Conservation (phyloP, 192 early-diverging fungal species). For the Backusella parvicylindrica region DNA sequence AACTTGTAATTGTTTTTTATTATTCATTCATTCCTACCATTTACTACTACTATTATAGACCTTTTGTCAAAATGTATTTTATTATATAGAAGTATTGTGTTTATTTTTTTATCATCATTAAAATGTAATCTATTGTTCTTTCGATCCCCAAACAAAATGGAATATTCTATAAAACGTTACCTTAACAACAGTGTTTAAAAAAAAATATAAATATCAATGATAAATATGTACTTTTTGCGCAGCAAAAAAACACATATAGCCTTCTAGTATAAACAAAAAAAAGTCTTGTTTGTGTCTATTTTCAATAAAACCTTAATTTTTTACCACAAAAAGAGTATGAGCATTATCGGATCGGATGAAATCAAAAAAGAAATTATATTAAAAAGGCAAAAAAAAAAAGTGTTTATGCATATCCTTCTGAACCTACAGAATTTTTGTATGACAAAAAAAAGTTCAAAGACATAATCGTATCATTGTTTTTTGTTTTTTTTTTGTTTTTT, state of each 20-base stretch:
- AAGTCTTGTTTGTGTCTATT: neutral
- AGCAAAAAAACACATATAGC: too few relatives aligned
- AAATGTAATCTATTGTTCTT: neutral
- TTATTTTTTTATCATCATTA: neutral
- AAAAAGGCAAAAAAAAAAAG: neutral
- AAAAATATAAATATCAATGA: too few relatives aligned
- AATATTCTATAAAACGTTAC: too few relatives aligned
- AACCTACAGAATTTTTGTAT: neutral
- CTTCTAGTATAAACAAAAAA: neutral
- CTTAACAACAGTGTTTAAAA: too few relatives aligned
- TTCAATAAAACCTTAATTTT: neutral
- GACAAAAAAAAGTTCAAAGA: too few relatives aligned
- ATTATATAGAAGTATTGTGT: neutral
- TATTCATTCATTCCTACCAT: neutral
- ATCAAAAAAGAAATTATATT: neutral
- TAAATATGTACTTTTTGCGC: too few relatives aligned
- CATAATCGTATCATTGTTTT: too few relatives aligned
- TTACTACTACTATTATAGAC: neutral
- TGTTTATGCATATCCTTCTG: neutral
- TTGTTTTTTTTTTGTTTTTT: too few relatives aligned
- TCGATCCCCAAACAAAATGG: neutral
- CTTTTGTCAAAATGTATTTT: neutral
- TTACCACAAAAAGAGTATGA: neutral
- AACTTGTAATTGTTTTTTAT: too few relatives aligned
- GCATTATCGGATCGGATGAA: neutral